Conservation (phyloP, 176 grass and related monocot genomes). For the Otatea glauca region DNA sequence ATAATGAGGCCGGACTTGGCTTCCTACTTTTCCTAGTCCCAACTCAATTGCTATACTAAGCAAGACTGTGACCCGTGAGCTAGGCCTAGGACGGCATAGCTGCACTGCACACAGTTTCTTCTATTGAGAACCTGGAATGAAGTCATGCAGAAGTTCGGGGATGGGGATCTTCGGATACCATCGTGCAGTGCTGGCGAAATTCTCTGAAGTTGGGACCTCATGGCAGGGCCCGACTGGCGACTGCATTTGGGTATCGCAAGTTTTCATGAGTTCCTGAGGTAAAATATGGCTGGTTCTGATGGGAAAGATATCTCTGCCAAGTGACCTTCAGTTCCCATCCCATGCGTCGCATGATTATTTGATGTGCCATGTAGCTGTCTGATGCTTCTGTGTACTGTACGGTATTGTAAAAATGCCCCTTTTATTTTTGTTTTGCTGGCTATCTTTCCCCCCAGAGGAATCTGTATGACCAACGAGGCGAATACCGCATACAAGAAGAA, state of each 20-base stretch:
- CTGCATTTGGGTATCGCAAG: not conserved
- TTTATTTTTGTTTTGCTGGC: not conserved
- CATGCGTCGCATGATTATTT: constrained; percentile 9
- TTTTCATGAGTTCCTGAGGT: constrained; percentile 41
- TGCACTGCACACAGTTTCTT: not conserved
- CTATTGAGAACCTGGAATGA: constrained; percentile 17
- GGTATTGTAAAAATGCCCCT: not conserved
- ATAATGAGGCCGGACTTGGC: not conserved
- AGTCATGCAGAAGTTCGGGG: constrained; percentile 9
- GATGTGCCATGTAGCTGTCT: constrained; percentile 17
- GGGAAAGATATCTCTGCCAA: constrained; percentile 17
- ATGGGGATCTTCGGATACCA: constrained; percentile 33
- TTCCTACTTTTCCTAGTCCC: not conserved
- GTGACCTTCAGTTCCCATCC: constrained; percentile 9
- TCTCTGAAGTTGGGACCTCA: constrained; percentile 25
- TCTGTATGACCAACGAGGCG: not conserved
- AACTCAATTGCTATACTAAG: not conserved
- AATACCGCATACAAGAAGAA: not conserved
- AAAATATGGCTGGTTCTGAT: constrained; percentile 33
- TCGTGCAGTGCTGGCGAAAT: not conserved
- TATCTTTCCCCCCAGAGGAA: not conserved
- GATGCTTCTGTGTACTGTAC: not conserved
- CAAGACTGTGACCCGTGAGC: constrained; percentile 26
- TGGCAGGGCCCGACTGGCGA: constrained; percentile 17
- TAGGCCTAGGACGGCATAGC: constrained; percentile 12